phyloP scores from a whole-genome alignment of 768 basidiomycete species.

The Collybiopsis luxurians region DNA sequence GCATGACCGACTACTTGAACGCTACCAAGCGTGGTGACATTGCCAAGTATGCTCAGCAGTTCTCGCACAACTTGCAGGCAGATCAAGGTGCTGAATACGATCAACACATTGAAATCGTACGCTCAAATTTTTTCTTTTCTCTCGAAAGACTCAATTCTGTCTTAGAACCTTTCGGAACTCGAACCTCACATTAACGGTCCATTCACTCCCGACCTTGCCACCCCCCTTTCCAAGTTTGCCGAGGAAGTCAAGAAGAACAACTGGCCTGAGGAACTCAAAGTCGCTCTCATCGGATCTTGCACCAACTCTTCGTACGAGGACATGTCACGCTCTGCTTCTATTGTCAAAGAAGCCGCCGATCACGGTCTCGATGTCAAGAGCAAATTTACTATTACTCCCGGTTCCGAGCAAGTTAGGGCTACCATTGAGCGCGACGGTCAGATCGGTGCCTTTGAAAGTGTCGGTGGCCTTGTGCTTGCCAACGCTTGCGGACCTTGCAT shows the following conservation, averaged over 20 bases:
- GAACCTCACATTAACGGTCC: conserved; percentile 99
- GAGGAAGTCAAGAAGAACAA: conserved; percentile 88
- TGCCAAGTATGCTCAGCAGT: conserved; percentile 83
- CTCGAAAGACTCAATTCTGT: not conserved
- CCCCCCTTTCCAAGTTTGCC: conserved; percentile 95
- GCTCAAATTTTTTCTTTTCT: conserved; percentile 24
- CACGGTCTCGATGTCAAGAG: conserved; percentile 90
- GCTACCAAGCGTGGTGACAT: conserved; percentile 93
- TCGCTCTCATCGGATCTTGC: conserved; percentile 98
- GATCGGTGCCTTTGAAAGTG: conserved; percentile 81
- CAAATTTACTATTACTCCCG: conserved; percentile 97
- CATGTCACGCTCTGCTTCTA: conserved; percentile 96
- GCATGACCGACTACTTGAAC: conserved; percentile 90
- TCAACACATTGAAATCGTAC: conserved; percentile 85
- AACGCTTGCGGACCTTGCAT: conserved; percentile 99
- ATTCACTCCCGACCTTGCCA: conserved; percentile 99
- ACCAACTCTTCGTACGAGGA: conserved; percentile 99
- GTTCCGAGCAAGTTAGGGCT: conserved; percentile 97
- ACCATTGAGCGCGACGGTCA: conserved; percentile 97
- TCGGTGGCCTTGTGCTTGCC: conserved; percentile 91
- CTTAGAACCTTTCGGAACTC: conserved; percentile 89
- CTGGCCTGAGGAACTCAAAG: conserved; percentile 97
- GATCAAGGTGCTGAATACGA: conserved; percentile 93
- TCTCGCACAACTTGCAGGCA: conserved; percentile 87
- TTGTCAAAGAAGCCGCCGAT: conserved; percentile 81